Conservation (phyloP, 768 basidiomycete genomes). For the Kwoniella mangroviensis region DNA sequence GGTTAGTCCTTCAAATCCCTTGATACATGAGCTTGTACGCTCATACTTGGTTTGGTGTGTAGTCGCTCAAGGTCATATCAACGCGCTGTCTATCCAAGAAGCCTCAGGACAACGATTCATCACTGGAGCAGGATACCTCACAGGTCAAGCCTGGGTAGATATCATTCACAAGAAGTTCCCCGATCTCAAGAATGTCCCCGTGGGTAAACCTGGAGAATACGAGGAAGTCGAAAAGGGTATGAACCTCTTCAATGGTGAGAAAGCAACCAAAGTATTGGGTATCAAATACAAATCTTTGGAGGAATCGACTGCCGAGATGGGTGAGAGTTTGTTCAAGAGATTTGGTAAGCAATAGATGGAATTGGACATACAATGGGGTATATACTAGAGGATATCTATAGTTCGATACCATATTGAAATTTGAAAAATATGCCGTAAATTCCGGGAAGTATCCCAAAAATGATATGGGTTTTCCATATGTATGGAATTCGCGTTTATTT, state of each 20-base stretch:
- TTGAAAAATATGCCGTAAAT: no score
- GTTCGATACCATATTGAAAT: no score
- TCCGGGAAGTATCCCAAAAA: no score
- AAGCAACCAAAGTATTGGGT: conserved; percentile 45
- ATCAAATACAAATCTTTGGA: conserved; percentile 40
- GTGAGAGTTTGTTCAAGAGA: conserved; percentile 35
- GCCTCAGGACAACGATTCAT: conserved; percentile 69
- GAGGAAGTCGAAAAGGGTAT: conserved; percentile 29
- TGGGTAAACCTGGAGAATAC: conserved; percentile 28
- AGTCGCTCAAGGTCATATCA: conserved; percentile 64
- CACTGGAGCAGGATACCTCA: conserved; percentile 55
- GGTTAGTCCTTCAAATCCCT: conserved; percentile 14
- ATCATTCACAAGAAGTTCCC: conserved; percentile 36
- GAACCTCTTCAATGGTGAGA: conserved; percentile 35
- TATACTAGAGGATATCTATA: neutral
- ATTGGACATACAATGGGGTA: neutral
- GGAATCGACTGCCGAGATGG: conserved; percentile 39
- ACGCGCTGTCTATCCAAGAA: conserved; percentile 63
- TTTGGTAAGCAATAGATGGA: conserved; percentile 21
- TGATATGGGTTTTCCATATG: no score
- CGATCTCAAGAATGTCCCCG: conserved; percentile 38
- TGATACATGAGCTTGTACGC: neutral
- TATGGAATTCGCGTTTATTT: no score
- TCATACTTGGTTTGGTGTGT: neutral
- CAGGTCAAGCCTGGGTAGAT: conserved; percentile 49